Base-by-base conservation (phyloP, 345 rosid genomes). In the Balakata baccata region DNA sequence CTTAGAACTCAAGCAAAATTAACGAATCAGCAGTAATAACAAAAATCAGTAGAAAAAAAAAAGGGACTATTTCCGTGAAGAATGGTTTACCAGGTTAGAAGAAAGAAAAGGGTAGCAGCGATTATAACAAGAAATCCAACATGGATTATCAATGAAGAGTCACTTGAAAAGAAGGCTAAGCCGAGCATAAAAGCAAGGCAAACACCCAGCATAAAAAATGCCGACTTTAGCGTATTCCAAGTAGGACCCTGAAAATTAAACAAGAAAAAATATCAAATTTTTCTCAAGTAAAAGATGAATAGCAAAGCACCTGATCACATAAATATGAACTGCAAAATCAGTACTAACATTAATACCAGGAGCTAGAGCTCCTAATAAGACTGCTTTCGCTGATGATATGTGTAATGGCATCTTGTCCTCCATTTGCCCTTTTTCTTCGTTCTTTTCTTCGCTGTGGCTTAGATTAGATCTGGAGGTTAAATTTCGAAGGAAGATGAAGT, bases 291-390 rank as follows among this genome's bases (percentile, higher is more conserved):
- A 60, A 53, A 38, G 16, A 53, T 17, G 29, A 41, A 41, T 58
- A 16, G 1, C 1, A 8, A 39, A 11, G 49, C 0, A 16, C 4
- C 22, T 11, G 25, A 16, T n/a, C 13, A 20, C 3, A 41, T 0
- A 25, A 58, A 5, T 13, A 60, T 49, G 5, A 59, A 68, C 23
- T 34, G 23, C 12, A 59, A 37, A 2, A 7, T 11, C 41, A 82
- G 37, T n/a, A 69, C 90, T 52, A 49, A 94, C 96, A 80, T 94
- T 94, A 49, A 94, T 94, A 25, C 98, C 98, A 23, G 94, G 92
- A 58, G 89, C 91, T 34, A 94, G 84, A 49, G 96, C 97, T 80
- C 97, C 98, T 2, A 89, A 86, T 25, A 93, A 77, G 73, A 91
- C 94, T 47, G 97, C 98, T 75, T 85, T 64, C 73, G 95, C 82